These are phyloP conservation scores for Helicostylum pulchrum DNA, from an alignment of 192 early-diverging fungal species.

Conservation along the genomic window DNA sequence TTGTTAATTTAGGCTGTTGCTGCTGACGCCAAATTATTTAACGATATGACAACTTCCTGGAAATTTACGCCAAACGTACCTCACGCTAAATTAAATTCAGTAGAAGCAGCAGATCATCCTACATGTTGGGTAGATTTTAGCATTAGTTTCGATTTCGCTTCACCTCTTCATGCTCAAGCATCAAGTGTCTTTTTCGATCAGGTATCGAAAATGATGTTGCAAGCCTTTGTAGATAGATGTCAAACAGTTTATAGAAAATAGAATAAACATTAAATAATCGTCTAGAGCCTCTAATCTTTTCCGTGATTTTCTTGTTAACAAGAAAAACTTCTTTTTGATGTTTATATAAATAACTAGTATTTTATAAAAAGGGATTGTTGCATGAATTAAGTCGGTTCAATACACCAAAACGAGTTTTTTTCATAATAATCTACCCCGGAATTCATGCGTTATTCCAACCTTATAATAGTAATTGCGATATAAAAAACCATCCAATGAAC, in stretches of 20 bases:
- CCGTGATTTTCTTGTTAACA: too few relatives aligned
- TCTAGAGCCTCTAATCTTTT: too few relatives aligned
- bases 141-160: slow-evolving; percentile 82
- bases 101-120: slow-evolving; percentile 35
- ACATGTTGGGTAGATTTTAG: slow-evolving; percentile 69
- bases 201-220: slow-evolving; percentile 69
- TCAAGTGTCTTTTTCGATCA: slow-evolving; percentile 78
- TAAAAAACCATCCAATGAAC: too few relatives aligned
- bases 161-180: slow-evolving; percentile 73
- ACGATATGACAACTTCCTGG: slow-evolving; percentile 64
- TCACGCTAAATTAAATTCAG: slow-evolving; percentile 27
- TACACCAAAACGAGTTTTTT: too few relatives aligned
- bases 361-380: too few relatives aligned
- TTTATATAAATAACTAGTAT: too few relatives aligned
- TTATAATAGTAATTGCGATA: too few relatives aligned
- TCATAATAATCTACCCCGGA: too few relatives aligned
- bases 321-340: too few relatives aligned
- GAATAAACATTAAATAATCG: neutral
- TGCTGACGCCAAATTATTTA: slow-evolving; percentile 60
- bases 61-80: slow-evolving; percentile 53
- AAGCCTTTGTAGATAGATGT: slow-evolving; percentile 64
- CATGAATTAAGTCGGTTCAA: too few relatives aligned
- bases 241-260: slow-evolving; percentile 44
- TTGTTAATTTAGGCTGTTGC: slow-evolving; percentile 47
- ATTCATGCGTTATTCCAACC: too few relatives aligned